Conservation (phyloP, 2,329 filamentous ascomycete species). For the Arthrobotrys megalospora region DNA sequence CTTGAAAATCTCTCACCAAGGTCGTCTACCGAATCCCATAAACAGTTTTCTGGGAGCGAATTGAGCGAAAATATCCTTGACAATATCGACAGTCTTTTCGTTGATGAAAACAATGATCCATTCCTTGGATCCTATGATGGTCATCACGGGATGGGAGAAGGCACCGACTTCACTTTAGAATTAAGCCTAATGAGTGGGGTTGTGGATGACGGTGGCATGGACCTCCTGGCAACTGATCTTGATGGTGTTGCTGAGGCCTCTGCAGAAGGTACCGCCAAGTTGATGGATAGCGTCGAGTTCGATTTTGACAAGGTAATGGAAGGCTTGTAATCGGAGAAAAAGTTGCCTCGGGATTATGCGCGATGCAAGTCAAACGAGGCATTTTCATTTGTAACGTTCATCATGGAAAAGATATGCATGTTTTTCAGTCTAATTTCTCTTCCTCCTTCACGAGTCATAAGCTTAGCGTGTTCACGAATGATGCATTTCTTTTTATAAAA, state of each 20-base stretch:
- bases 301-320: constrained; percentile 65
- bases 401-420: constrained; percentile 6
- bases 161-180: constrained; percentile 46
- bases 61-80: constrained; percentile 61
- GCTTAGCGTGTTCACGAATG: constrained; percentile 17
- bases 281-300: constrained; percentile 64
- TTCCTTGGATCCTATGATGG: constrained; percentile 64
- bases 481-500: constrained; percentile 14
- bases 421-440: not conserved
- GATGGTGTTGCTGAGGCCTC: constrained; percentile 42
- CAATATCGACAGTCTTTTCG: constrained; percentile 61
- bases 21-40: constrained; percentile 62
- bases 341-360: constrained; percentile 32
- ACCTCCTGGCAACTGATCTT: constrained; percentile 45
- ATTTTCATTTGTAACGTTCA: constrained; percentile 27
- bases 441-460: not conserved
- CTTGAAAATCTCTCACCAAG: constrained; percentile 54
- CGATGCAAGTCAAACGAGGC: constrained; percentile 17
- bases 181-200: constrained; percentile 51
- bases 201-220: constrained; percentile 39
- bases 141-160: constrained; percentile 51
- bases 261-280: constrained; percentile 61
- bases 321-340: constrained; percentile 42
- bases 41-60: constrained; percentile 62
- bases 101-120: constrained; percentile 63